A percentile compares a stretch with the other conserved stretches of the same genome.
These are phyloP conservation scores for Penicillium psychrofluorescens DNA, from an alignment of 495 filamentous ascomycete genomes.

Conservation along the genomic window DNA sequence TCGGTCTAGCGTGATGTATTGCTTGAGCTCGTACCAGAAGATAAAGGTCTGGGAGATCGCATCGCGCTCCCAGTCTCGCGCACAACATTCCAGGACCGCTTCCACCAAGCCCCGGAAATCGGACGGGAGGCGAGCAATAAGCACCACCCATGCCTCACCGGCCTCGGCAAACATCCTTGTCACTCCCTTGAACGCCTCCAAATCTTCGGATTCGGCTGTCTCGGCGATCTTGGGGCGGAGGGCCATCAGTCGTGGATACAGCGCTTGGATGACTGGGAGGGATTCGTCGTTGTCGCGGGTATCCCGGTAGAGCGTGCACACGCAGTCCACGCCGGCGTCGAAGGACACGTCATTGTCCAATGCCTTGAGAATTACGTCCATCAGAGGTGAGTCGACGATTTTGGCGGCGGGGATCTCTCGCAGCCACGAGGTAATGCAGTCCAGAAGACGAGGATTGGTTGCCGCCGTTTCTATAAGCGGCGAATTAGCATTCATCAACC, in stretches of 20 bases:
- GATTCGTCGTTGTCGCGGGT: constrained; percentile 86
- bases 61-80: constrained; percentile 78
- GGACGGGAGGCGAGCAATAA: constrained; percentile 74
- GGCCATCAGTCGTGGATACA: constrained; percentile 78
- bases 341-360: constrained; percentile 70
- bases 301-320: constrained; percentile 85
- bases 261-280: constrained; percentile 65
- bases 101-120: constrained; percentile 86
- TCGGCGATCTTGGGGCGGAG: constrained; percentile 71
- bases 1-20: constrained; percentile 82
- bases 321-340: constrained; percentile 85
- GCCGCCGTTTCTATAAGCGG: constrained; percentile 49
- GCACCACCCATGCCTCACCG: constrained; percentile 86
- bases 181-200: constrained; percentile 80
- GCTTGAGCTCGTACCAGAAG: constrained; percentile 99
- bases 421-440: constrained; percentile 95
- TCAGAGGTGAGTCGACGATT: constrained; percentile 77
- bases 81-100: constrained; percentile 81
- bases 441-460: constrained; percentile 82
- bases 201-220: constrained; percentile 71
- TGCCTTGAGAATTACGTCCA: constrained; percentile 72
- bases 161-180: constrained; percentile 89
- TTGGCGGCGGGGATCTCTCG: constrained; percentile 79
- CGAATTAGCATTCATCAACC: not conserved
- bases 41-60: constrained; percentile 86